Percentiles rank a stretch among this genome's conserved stretches.
phyloP scores from a whole-genome alignment of 805 yeast genomes.

The Cyberlindnera galapagoensis region DNA sequence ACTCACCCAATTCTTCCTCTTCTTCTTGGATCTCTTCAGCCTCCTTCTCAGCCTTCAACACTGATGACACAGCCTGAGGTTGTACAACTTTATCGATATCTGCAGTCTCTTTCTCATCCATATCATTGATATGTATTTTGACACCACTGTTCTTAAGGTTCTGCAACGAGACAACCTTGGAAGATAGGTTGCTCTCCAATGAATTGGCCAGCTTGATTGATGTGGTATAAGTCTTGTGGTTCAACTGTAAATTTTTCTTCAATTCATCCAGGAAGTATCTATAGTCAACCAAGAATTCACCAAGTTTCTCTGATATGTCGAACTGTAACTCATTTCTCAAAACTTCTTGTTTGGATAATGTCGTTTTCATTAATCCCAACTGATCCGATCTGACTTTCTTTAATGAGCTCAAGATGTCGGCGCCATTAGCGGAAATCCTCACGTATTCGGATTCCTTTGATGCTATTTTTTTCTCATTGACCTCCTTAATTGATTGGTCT shows the following conservation, averaged over 20 bases:
- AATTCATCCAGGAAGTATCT: conserved; percentile 8
- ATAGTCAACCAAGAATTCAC: conserved; percentile 21
- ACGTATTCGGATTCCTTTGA: neutral
- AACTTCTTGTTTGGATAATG: no score
- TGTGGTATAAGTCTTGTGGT: conserved; percentile 10
- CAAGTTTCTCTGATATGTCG: no score
- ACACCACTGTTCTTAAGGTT: conserved; percentile 3
- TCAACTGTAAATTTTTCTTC: conserved; percentile 6
- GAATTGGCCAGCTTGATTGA: conserved; percentile 5
- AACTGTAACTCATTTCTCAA: no score
- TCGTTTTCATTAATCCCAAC: conserved; percentile 5
- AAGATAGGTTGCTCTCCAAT: conserved; percentile 10
- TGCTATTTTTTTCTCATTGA: no score
- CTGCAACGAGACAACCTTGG: conserved; percentile 14
- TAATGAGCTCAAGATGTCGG: no score
- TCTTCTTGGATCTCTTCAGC: conserved; percentile 6
- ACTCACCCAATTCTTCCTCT: conserved; percentile 15
- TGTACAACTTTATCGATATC: no score
- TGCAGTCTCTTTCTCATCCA: neutral
- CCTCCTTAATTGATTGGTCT: conserved; percentile 5
- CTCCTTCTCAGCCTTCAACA: neutral
- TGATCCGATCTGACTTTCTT: conserved; percentile 4
- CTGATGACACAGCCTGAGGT: no score
- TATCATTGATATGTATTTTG: neutral
- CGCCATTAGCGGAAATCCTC: no score